Evolutionary conservation across 192 early-diverging fungal species (phyloP), one percentile per base, ranked within the genome.

Genomic region (Coemansia sp.): DNA sequence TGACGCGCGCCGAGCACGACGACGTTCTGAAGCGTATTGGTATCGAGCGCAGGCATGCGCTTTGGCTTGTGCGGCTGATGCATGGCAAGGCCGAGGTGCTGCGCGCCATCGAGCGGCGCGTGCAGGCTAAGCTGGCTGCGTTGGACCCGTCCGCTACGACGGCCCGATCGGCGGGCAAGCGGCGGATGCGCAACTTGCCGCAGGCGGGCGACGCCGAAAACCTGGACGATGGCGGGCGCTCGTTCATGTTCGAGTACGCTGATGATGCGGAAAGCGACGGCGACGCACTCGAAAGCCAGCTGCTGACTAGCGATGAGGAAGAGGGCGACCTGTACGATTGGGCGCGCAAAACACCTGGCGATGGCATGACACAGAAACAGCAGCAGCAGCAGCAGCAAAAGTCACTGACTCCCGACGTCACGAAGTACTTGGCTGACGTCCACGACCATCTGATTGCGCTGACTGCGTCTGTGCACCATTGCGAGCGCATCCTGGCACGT

Each of bases 1-100:
- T 96, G 40, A 89, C 92, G 33, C 90, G 95, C 66, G 88, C 90
- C 10, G 95, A 97, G 63, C 88, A 89, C 33, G 84, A 83, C 11
- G 90, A 91, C 57, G 91, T 92, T 86, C 70, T 93, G 20, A 76
- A 89, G 48, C 81, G 89, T 2, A 93, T 92, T 50, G 89, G 90
- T 34, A 87, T 86, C 45, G 89, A 87, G 65, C 83, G 89, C 4
- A 86, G 89, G 48, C 86, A 86, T 32, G 87, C 91, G 33, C 88
- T 89, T 75, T 76, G 81, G 43, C 73, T 93, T 33, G 83, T 92
- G 38, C 69, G 91, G 29, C 69, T 93, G 67, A 65, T 92, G 50
- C 81, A 83, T 14, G 86, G 82, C 61, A 93, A 93, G 65, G 83
- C 85, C 3, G 92, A 93, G 75, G 90, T 93, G 0, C 73, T 93